Base-by-base conservation (phyloP, 2,329 filamentous ascomycete species). In the Trichoderma sp. region DNA sequence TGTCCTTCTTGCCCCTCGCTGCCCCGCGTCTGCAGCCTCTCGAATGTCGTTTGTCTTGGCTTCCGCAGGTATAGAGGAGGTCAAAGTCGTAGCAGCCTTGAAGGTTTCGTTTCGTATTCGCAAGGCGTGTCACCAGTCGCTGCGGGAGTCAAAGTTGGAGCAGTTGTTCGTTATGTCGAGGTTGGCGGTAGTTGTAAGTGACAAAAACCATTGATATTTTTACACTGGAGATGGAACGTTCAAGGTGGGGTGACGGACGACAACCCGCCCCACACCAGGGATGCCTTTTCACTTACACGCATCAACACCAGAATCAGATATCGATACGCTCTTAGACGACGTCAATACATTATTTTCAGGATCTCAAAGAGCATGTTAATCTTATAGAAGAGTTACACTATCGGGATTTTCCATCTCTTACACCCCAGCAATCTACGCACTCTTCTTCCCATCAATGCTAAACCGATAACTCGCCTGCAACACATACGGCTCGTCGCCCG, bases 381-480 rank as follows among this genome's bases (percentile, higher is more conserved):
- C 2, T 10, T 39, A 39, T 39, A 14, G 34, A 39, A 14, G 2
- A 14, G 0, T 5, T 5, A 39, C 12, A 39, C 21, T 24, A 24
- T n/a, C n/a, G n/a, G n/a, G n/a, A n/a, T n/a, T 24, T 2, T 24
- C 21, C 21, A 24, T 24, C 3, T 3, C 3, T 30, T 30, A 30
- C 3, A 30, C 7, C 28, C 28, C 5, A 4, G 28, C 28, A 7
- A 34, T n/a, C 5, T 15, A 45, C 24, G 7, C 21, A 30, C 34
- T 54, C 39, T 39, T 43, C 47, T 63, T 44, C 39, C 26, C 39
- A 19, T 63, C 60, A 39, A 86, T 76, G 70, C 81, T 85, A 71
- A 90, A 90, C 63, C 77, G 76, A 73, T 88, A 89, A 69, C 80
- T 84, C 4, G 86, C 86, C 76, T 86, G 81, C 68, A 89, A 77